Base-by-base conservation (phyloP, 352 stramenopile genomes). In the Phytopythium aichiense region DNA sequence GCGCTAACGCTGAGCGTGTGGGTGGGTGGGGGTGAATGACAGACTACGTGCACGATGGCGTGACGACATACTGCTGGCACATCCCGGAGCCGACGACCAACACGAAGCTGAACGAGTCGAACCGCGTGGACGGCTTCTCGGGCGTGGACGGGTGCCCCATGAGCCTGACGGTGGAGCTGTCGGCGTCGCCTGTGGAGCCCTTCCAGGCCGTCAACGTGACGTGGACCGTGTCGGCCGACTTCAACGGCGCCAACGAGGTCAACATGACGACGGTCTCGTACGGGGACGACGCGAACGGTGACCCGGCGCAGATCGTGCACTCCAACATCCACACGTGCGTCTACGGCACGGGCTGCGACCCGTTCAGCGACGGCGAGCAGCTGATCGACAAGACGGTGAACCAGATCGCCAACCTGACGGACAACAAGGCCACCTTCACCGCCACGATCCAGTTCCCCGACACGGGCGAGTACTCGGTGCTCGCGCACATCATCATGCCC, bases 401-500 rank as follows among this genome's bases (percentile, higher is more conserved):
- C 58, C 56, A 76, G 52, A 72, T 87, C 38, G 75, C 73, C 31
- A 87, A 87, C 63, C 65, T 87, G 30, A 84, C 77, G 48, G 73
- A 83, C 69, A 83, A 84, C 31, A 48, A 48, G 15, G 71, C 72
- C 37, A 60, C 60, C 46, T 85, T 83, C 30, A 25, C 58, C 37
- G 73, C 76, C 59, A 56, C 59, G 3, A 60, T 84, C 43, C 64
- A 69, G 56, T 87, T 84, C 53, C 56, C 64, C 25, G 67, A 45
- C 8, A 56, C 61, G 11, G 77, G 77, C 11, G 42, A 65, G 25
- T 84, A 72, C 56, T 85, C 75, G 25, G 64, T 87, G 40, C 64
- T 87, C n/a, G 77, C 77, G 16, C 77, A 87, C 46, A 81, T 87
- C 55, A 81, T 87, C 54, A 73, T 86, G 65, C 74, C 78, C 2